A percentile compares a stretch with the other conserved stretches of the same genome.
Evolutionary conservation across 495 filamentous ascomycete species (phyloP).

Genomic region (Aspergillus sparsus): DNA sequence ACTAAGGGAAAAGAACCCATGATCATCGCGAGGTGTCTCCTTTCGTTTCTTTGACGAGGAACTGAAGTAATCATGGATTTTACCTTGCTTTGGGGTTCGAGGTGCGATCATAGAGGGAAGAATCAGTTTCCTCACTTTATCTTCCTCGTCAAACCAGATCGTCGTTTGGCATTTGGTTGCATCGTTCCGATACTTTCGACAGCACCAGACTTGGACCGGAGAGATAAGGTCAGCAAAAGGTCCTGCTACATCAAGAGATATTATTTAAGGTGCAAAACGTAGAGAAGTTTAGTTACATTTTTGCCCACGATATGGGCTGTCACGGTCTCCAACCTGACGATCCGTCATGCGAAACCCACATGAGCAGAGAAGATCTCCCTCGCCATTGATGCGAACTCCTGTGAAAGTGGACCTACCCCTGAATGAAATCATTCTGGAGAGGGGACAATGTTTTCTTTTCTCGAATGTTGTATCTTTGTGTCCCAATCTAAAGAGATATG

Average conservation of each 20-base stretch:
- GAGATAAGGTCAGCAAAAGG: too few relatives aligned
- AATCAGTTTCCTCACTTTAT: neutral
- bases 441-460: neutral
- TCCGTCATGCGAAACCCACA: conserved; percentile 11
- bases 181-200: conserved; percentile 9
- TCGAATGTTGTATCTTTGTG: neutral
- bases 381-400: conserved; percentile 8
- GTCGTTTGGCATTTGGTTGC: neutral
- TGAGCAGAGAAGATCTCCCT: conserved; percentile 8
- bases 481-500: too few relatives aligned
- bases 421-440: neutral
- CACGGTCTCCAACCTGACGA: neutral
- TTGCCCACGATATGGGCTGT: conserved; percentile 9
- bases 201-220: neutral
- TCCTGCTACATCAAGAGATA: too few relatives aligned
- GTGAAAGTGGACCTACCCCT: conserved; percentile 11
- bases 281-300: conserved; percentile 2
- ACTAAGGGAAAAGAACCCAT: too few relatives aligned
- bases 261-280: too few relatives aligned
- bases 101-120: conserved; percentile 3
- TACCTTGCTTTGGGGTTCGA: conserved; percentile 1
- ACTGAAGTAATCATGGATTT: too few relatives aligned
- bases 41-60: too few relatives aligned
- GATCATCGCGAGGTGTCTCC: too few relatives aligned
- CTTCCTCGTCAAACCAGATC: conserved; percentile 13